A percentile compares a stretch with the other conserved stretches of the same genome.
These are phyloP conservation scores for Termitomyces sp. DNA, from an alignment of 1,284 basidiomycete genomes.

Conservation along the genomic window DNA sequence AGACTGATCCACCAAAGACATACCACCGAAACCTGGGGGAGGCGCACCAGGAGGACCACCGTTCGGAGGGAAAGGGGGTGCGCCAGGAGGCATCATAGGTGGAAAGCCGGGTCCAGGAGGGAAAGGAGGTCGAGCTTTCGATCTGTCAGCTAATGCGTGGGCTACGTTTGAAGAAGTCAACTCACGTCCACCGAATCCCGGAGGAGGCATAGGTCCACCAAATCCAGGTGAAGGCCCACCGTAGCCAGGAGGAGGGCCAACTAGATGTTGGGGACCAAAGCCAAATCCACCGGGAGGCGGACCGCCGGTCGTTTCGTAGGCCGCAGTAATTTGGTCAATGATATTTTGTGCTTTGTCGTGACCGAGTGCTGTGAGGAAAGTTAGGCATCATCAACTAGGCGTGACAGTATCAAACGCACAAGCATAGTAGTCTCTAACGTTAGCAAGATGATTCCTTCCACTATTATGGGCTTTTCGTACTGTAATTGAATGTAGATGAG, in stretches of 20 bases:
- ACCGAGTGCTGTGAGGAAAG: slow-evolving; percentile 64
- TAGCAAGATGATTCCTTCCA: slow-evolving; percentile 92
- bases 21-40: slow-evolving; percentile 16
- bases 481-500: slow-evolving; percentile 28
- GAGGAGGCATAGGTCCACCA: slow-evolving; percentile 36
- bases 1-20: background rate
- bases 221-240: slow-evolving; percentile 50
- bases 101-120: slow-evolving; percentile 51
- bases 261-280: slow-evolving; percentile 72
- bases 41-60: slow-evolving; percentile 24
- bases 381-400: background rate
- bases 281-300: slow-evolving; percentile 82
- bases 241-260: slow-evolving; percentile 45
- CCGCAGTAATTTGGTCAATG: slow-evolving; percentile 92
- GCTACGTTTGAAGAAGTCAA: slow-evolving; percentile 10
- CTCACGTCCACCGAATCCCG: slow-evolving; percentile 50
- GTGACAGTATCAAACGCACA: slow-evolving; percentile 46
- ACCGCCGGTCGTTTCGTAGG: slow-evolving; percentile 81
- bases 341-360: slow-evolving; percentile 95
- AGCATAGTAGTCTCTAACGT: slow-evolving; percentile 96
- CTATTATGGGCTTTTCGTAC: slow-evolving; percentile 98
- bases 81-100: slow-evolving; percentile 45
- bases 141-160: slow-evolving; percentile 7
- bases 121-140: slow-evolving; percentile 61
- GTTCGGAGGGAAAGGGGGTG: slow-evolving; percentile 60